Percentiles rank a stretch among this genome's conserved stretches.
phyloP scores from a whole-genome alignment of 108 stramenopile genomes.

The Fragilariopsis cylindrus region DNA sequence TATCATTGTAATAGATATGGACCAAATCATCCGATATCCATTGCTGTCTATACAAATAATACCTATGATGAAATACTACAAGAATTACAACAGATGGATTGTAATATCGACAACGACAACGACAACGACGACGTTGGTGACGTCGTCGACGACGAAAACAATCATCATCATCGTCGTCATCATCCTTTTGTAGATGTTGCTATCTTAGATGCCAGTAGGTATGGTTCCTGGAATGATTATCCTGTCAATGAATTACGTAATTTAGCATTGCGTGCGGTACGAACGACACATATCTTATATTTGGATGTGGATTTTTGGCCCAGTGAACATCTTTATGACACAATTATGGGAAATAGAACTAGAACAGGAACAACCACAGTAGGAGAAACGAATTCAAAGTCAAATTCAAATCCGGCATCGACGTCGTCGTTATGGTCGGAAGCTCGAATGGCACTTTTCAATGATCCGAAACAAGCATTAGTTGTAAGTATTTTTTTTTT shows the following conservation, averaged over 20 bases:
- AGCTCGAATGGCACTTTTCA: conserved; percentile 35
- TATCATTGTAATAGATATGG: conserved; percentile 73
- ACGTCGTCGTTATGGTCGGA: neutral
- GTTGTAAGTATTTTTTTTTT: conserved; percentile 19
- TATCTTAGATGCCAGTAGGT: neutral
- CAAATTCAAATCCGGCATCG: neutral
- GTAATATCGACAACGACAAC: conserved; percentile 1
- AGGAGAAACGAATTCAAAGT: too few species aligned
- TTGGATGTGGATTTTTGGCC: conserved; percentile 93
- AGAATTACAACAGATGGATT: conserved; percentile 8
- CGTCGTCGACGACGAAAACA: neutral
- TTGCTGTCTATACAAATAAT: conserved; percentile 61
- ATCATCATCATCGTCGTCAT: too few species aligned
- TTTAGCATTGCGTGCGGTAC: conserved; percentile 64
- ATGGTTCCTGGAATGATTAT: conserved; percentile 51
- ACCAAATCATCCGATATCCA: conserved; percentile 55
- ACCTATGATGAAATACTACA: conserved; percentile 19
- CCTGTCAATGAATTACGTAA: conserved; percentile 91
- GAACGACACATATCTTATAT: conserved; percentile 76
- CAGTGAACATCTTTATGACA: conserved; percentile 57
- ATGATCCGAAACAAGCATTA: conserved; percentile 54
- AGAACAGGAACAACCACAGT: too few species aligned
- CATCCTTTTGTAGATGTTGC: neutral
- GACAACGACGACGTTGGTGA: neutral
- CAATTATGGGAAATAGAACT: conserved; percentile 16